Evolutionary conservation across 495 filamentous ascomycete genomes (phyloP).

Genomic region (Filosporella fistucella): DNA sequence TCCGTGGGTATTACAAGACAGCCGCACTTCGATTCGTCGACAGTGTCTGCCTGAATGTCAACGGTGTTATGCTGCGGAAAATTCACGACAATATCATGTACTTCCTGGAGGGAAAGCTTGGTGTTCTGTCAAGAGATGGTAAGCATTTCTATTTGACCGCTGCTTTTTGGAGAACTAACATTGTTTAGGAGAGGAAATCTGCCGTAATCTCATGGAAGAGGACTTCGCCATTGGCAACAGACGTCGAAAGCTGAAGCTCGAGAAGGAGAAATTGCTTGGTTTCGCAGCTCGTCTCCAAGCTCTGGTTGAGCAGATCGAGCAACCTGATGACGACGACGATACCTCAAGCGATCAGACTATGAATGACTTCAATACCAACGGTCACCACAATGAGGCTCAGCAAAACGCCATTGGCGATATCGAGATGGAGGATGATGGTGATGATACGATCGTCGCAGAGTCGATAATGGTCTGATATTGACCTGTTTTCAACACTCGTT

Average conservation of each 20-base stretch:
- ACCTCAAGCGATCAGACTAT: no score
- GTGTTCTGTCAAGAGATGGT: slow-evolving; percentile 23
- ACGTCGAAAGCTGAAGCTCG: not conserved
- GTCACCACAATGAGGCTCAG: no score
- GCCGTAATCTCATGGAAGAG: slow-evolving; percentile 39
- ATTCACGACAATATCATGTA: slow-evolving; percentile 27
- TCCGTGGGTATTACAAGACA: slow-evolving; percentile 48
- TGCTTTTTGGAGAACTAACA: not conserved
- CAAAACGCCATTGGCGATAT: no score
- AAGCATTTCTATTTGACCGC: not conserved
- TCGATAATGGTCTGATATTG: no score
- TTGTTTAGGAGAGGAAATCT: slow-evolving; percentile 24
- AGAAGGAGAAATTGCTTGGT: not conserved
- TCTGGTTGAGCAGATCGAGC: slow-evolving; percentile 1
- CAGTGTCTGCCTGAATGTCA: slow-evolving; percentile 38
- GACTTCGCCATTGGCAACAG: not conserved
- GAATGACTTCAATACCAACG: no score
- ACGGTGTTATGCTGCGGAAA: slow-evolving; percentile 36
- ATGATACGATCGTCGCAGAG: no score
- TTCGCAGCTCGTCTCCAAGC: not conserved
- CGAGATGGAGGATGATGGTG: no score
- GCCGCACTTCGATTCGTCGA: slow-evolving; percentile 46
- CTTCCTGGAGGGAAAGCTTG: slow-evolving; percentile 37
- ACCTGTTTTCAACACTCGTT: no score
- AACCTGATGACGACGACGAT: no score